Evolutionary conservation across 495 filamentous ascomycete species (phyloP), one percentile per base, ranked within the genome.

Genomic region (Penicillium samsonianum): DNA sequence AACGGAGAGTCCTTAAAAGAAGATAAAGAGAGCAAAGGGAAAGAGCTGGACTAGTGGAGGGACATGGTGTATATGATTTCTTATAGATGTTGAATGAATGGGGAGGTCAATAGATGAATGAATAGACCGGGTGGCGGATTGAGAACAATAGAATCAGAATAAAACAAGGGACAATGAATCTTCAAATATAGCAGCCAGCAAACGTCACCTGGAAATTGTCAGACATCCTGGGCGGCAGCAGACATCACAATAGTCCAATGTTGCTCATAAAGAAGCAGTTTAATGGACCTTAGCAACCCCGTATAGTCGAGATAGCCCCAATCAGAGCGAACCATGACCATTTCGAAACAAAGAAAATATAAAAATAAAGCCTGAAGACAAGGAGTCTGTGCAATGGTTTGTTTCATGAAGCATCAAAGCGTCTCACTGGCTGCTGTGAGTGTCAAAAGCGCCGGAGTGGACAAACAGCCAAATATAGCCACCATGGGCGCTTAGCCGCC

Each of bases 401-500:
- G 65, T 68, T 68, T 68, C 65, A 68, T 61, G 37, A 53, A 33
- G 17, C 16, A 56, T 44, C 48, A 48, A 57, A 54, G 63, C 57
- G 47, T 61, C 22, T 62, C 46, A 38, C 30, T 58, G 50, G 50
- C 43, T 56, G 16, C 23, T 25, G 10, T 55, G n/a, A 25, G 57
- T 53, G 53, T 50, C 54, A 40, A 60, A 51, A 30, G 49, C 47
- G 50, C 55, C 44, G 37, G 43, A 23, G 54, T 50, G 45, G 45
- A 30, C n/a, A 50, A 50, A 14, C 26, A 20, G 44, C 58, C 65
- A 68, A 65, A 64, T 63, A 52, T 66, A 67, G 65, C 38, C 33
- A 37, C 19, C 3, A 20, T 55, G 55, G 54, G 67, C 67, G 67
- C 61, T 67, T 67, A 69, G 57, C 55, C 45, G 51, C 47, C 61